phyloP scores from a whole-genome alignment of 768 basidiomycete species.

The Termitomyces sp. region DNA sequence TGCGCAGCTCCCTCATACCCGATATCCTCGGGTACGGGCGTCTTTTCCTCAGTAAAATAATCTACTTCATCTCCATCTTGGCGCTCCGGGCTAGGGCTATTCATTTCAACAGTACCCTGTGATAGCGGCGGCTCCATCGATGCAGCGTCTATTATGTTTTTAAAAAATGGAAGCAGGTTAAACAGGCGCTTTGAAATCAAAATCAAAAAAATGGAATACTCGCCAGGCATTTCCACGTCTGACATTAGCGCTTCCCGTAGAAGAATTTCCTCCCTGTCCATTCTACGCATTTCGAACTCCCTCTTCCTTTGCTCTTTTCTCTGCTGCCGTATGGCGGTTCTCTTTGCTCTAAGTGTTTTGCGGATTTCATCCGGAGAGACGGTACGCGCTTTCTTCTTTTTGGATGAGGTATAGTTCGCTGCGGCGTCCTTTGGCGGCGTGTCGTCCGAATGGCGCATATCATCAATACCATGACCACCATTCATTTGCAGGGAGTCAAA shows the following conservation, averaged over 20 bases:
- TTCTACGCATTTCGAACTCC: conserved; percentile 30
- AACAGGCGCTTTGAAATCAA: background rate
- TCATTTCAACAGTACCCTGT: conserved; percentile 12
- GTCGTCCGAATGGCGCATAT: conserved; percentile 22
- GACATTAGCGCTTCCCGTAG: conserved; percentile 33
- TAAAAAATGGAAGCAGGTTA: background rate
- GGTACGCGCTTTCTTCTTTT: conserved; percentile 46
- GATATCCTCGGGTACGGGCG: conserved; percentile 13
- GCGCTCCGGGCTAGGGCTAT: conserved; percentile 8
- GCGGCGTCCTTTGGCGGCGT: conserved; percentile 23
- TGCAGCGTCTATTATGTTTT: background rate
- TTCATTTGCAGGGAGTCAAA: conserved; percentile 28
- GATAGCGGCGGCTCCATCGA: background rate
- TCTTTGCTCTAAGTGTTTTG: conserved; percentile 25
- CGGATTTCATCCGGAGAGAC: conserved; percentile 39
- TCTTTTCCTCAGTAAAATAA: conserved; percentile 7
- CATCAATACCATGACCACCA: conserved; percentile 24
- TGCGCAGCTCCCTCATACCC: conserved; percentile 29
- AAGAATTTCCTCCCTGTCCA: conserved; percentile 30
- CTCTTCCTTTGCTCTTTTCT: conserved; percentile 34
- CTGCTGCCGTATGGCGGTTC: conserved; percentile 32
- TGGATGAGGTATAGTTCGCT: conserved; percentile 24
- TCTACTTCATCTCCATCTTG: conserved; percentile 2
- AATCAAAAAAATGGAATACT: background rate
- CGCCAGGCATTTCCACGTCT: conserved; percentile 18